Evolutionary conservation across 768 basidiomycete species (phyloP), one percentile per base, ranked within the genome.

Genomic region (Boletus huronensis): DNA sequence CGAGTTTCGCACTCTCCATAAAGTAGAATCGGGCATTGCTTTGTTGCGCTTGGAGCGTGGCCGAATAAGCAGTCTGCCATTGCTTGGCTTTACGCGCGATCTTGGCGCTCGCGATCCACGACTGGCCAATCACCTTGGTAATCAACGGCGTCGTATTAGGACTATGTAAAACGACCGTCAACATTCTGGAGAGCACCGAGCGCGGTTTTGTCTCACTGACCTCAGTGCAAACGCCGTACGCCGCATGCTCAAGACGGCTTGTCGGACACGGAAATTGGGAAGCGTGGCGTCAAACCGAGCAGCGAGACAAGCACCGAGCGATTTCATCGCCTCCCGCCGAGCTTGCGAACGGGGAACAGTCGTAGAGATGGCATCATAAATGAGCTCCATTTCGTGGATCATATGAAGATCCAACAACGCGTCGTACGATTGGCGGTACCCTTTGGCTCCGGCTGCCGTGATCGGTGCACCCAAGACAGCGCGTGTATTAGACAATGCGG

Each of bases 11-110:
- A 64, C 87, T 93, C 67, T 98, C 90, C 47, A 98, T 78, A 72
- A 95, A 97, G 17, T 87, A 82, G 65, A 87, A 93, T 0, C 80
- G 79, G 0, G 84, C 80, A 21, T 82, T 78, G 58, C 76, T 78
- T 63, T 91, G 86, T 52, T 85, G 82, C 0, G 94, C 93, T 71
- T 99, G 97, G 0, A 99, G 79, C 58, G 90, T 83, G 6, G 97
- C 94, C 64, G 91, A 97, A 68, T 98, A 99, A 2, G 97, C 93
- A 0, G 96, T 98, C 73, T 98, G 96, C 78, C 84, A 87, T 67
- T 98, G 94, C 0, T 92, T 89, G 3, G 94, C 90, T 67, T 98
- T 99, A 32, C 97, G 78, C 32, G 97, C 97, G 52, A 94, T 93
- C 68, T 95, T 98, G n/a, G 95, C 88, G 55, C 88, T 98, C 26